Evolutionary conservation across 1,284 basidiomycete species (phyloP), one percentile per base, ranked within the genome.

Genomic region (Boletellus deceptivus): DNA sequence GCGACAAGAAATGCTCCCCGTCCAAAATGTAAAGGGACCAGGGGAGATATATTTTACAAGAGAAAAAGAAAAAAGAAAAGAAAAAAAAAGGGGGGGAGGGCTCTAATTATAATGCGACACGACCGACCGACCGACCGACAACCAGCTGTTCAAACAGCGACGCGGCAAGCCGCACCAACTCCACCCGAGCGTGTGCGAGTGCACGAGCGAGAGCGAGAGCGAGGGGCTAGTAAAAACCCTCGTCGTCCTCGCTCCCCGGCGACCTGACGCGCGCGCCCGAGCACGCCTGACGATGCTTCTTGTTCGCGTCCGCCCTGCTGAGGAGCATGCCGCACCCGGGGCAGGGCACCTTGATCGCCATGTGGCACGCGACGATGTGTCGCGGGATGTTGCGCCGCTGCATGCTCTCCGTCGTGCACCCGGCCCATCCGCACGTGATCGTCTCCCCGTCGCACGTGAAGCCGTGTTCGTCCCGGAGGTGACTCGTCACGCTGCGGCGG

Each of bases 361-460:
- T n/a, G 17, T 65, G 64, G 34, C 54, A 56, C 0, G 63, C 38
- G 16, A 68, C 31, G 10, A 65, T 59, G 31, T 65, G 64, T 1
- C 64, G 54, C 4, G 67, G 54, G 13, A 69, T 47, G 16, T 67
- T 65, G 20, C 67, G 42, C 20, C 65, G 55, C 35, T 68, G 67
- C 54, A 65, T 59, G 13, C 4, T 3, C 16, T 17, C 5, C 5
- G n/a, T 29, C 43, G 16, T 29, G 44, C 64, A 65, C 3, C 36
- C 46, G 4, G 34, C 42, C 64, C 64, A 65, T 4, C 46, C 48
- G 29, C 64, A 65, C 1, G 2, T 37, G 33, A 53, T 43, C 33
- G 1, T 31, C n/a, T 47, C 20, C 8, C 46, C 54, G 9, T 68
- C 63, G n/a, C 54, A 56, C n/a, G 43, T 34, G 17, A 65, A 68